Evolutionary conservation across 352 stramenopile species (phyloP), one percentile per base, ranked within the genome.

Genomic region (Stephanocyclus meneghinianus): DNA sequence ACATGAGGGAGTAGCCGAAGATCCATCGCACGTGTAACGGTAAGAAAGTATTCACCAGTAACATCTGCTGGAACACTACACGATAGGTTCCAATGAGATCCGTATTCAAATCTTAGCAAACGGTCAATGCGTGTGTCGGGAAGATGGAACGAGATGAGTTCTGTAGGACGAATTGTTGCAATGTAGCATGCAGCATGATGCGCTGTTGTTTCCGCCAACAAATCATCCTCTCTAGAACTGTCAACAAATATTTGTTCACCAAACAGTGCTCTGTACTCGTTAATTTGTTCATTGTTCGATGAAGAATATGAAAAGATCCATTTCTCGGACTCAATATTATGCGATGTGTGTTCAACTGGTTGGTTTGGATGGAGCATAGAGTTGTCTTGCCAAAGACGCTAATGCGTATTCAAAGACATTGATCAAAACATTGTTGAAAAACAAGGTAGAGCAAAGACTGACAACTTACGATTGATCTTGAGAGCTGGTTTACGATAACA

Each of bases 401-500:
- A 48, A 30, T 21, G 55, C 69, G 32, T n/a, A 29, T 26, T 42
- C 16, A 72, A 71, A 37, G 16, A 26, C 42, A 55, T 69, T 18
- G 44, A 53, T 35, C 44, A 68, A 63, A 51, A 80, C 21, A 26
- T 26, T 26, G 56, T 16, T 66, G 45, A 26, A 18, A n/a, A 83
- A 16, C 81, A 73, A 63, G 87, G 76, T 74, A 74, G 50, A 90
- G 64, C 47, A 76, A 76, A 61, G 32, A 7, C 57, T 61, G 16
- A 11, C 32, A 8, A 85, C 78, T 78, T 71, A 85, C 78, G 67
- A 96, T 88, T 16, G 91, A 74, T 0, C 65, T 64, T 44, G 76
- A 60, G 9, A 96, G 78, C 64, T 87, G 75, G 78, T 96, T 97
- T 55, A 95, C 88, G 42, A 96, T 61, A 40, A 96, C 75, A 73